Conservation (phyloP, 1,139 yeast genomes). For the Zygosaccharomyces sapae region DNA sequence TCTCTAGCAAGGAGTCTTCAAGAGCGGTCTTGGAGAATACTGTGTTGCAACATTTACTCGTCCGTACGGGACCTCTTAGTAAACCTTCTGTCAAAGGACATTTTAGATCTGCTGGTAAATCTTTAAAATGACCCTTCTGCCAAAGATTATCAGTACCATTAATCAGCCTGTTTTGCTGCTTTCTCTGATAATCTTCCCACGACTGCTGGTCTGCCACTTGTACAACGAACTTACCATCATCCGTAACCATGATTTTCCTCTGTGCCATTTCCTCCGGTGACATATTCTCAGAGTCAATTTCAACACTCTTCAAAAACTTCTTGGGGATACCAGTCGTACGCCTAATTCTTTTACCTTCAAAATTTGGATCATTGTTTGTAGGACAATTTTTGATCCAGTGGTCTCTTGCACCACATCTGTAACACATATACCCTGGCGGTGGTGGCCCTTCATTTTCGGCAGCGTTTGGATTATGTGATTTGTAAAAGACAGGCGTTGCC, state of each 20-base stretch:
- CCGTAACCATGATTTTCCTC: conserved; percentile 83
- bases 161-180: conserved; percentile 50
- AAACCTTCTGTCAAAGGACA: conserved; percentile 58
- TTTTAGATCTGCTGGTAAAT: conserved; percentile 44
- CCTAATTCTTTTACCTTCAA: conserved; percentile 86
- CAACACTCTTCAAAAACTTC: conserved; percentile 77
- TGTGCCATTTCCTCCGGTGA: conserved; percentile 58
- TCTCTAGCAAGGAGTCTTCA: conserved; percentile 71
- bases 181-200: conserved; percentile 82
- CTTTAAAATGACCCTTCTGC: conserved; percentile 31
- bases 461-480: conserved; percentile 34
- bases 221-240: conserved; percentile 90
- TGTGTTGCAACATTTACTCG: conserved; percentile 69
- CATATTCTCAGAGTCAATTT: conserved; percentile 54
- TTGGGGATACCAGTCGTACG: conserved; percentile 97
- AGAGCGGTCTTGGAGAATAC: conserved; percentile 57
- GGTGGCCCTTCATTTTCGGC: conserved; percentile 48
- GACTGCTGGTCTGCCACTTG: conserved; percentile 92
- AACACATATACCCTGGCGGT: conserved; percentile 93
- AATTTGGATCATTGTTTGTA: conserved; percentile 83
- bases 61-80: conserved; percentile 67
- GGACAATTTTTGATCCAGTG: conserved; percentile 98
- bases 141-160: conserved; percentile 43
- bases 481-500: conserved; percentile 58
- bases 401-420: conserved; percentile 93